These are phyloP conservation scores for Backusella sp. DNA, from an alignment of 192 early-diverging fungal genomes.

Conservation along the genomic window DNA sequence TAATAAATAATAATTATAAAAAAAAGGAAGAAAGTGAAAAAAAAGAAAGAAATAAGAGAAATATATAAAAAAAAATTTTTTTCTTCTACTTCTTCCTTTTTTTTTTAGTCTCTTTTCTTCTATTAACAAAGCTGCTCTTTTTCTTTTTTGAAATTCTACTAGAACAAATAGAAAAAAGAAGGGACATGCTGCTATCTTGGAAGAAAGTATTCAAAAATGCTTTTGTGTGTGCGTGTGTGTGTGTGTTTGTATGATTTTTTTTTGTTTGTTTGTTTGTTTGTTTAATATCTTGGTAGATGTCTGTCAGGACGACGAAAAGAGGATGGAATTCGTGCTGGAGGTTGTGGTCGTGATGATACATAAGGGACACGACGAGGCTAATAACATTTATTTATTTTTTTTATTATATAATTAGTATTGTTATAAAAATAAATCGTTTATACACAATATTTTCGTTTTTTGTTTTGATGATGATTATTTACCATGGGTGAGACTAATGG, in stretches of 20 bases:
- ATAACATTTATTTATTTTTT: not conserved
- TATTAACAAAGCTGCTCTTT: not conserved
- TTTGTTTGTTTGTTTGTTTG: not conserved
- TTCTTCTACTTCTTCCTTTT: not conserved
- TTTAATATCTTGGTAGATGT: conserved; percentile 10
- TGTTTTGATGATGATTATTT: not conserved
- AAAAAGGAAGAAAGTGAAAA: not conserved
- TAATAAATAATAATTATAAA: not conserved
- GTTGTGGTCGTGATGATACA: conserved; percentile 15
- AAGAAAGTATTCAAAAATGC: no score
- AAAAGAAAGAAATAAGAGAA: not conserved
- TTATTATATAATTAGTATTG: no score
- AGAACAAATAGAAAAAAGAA: no score
- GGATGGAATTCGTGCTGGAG: conserved; percentile 1
- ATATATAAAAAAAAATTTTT: not conserved
- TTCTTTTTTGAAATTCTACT: not conserved
- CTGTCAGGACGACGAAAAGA: conserved; percentile 14
- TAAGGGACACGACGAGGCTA: conserved; percentile 14
- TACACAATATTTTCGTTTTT: not conserved
- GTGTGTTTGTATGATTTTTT: not conserved
- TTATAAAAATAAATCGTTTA: not conserved
- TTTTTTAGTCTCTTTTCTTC: not conserved
- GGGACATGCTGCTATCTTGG: no score
- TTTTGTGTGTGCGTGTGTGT: not conserved
- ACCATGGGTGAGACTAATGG: conserved; percentile 12